Conservation (phyloP, 106 monocot species). For the Dendrobium catenatum region DNA sequence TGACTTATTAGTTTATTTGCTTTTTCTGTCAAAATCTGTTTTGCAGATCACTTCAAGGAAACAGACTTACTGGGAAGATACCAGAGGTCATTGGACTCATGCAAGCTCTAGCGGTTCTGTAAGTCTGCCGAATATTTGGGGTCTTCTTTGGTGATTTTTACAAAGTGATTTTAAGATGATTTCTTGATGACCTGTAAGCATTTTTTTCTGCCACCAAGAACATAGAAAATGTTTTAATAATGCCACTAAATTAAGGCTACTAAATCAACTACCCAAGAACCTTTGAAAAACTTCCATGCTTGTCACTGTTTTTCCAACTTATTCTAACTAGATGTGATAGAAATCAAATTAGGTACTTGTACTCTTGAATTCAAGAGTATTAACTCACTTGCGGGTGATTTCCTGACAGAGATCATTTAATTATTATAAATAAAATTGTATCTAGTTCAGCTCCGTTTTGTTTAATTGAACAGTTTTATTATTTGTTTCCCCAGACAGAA, state of each 20-base stretch:
- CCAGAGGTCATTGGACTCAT: slow-evolving; percentile 98
- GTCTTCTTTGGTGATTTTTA: neutral
- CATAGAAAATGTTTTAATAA: neutral
- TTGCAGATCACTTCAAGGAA: slow-evolving; percentile 88
- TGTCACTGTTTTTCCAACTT: neutral
- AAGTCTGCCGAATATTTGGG: slow-evolving; percentile 15
- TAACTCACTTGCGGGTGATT: neutral
- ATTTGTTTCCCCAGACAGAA: too few species aligned
- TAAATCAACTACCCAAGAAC: neutral
- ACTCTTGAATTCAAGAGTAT: neutral
- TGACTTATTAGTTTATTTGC: neutral
- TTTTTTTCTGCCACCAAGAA: neutral
- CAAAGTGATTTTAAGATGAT: neutral
- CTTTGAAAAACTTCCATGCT: neutral
- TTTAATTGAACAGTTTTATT: too few species aligned
- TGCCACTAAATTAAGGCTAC: neutral
- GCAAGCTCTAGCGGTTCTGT: slow-evolving; percentile 98
- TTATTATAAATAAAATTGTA: too few species aligned
- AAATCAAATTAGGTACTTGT: neutral
- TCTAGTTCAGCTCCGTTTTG: too few species aligned
- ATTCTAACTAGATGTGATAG: too few species aligned
- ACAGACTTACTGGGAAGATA: slow-evolving; percentile 81
- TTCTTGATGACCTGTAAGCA: neutral
- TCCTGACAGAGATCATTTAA: neutral
- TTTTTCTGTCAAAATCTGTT: neutral